A percentile compares a stretch with the other conserved stretches of the same genome.
phyloP scores from a whole-genome alignment of 2,329 filamentous ascomycete species.

The Alternaria hordeiaustralica region DNA sequence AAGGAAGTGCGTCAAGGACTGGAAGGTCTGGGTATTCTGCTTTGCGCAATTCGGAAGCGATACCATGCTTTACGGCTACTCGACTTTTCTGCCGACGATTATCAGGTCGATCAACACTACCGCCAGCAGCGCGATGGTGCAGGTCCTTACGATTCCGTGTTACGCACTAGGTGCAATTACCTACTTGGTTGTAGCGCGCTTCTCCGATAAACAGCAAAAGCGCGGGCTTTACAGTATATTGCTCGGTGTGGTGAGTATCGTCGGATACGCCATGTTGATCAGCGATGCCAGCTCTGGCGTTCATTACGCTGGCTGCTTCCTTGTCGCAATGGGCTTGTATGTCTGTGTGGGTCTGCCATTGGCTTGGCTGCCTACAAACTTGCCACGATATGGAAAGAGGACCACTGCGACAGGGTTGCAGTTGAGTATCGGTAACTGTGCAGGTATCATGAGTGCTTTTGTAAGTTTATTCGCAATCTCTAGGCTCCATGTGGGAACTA shows the following conservation, averaged over 20 bases:
- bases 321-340: slow-evolving; percentile 78
- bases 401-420: slow-evolving; percentile 75
- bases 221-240: slow-evolving; percentile 69
- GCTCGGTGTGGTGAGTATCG: slow-evolving; percentile 67
- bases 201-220: slow-evolving; percentile 71
- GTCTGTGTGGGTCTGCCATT: slow-evolving; percentile 62
- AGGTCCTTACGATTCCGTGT: slow-evolving; percentile 79
- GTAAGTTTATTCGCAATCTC: slow-evolving; percentile 50
- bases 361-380: slow-evolving; percentile 69
- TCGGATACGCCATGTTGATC: slow-evolving; percentile 73
- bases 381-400: slow-evolving; percentile 76
- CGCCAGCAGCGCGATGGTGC: slow-evolving; percentile 70
- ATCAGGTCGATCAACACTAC: slow-evolving; percentile 69
- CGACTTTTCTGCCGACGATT: slow-evolving; percentile 80
- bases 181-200: slow-evolving; percentile 69
- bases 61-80: slow-evolving; percentile 80
- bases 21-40: slow-evolving; percentile 76
- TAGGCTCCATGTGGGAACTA: not conserved
- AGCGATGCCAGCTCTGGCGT: slow-evolving; percentile 65
- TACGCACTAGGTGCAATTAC: slow-evolving; percentile 74
- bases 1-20: slow-evolving; percentile 71
- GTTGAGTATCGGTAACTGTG: slow-evolving; percentile 71
- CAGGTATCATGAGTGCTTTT: slow-evolving; percentile 77
- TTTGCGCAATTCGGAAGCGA: slow-evolving; percentile 74
- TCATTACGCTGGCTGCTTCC: slow-evolving; percentile 77